Percentiles rank a stretch among this genome's conserved stretches.
These are phyloP conservation scores for Pythium scleroteichum DNA, from an alignment of 352 stramenopile species.

Conservation along the genomic window DNA sequence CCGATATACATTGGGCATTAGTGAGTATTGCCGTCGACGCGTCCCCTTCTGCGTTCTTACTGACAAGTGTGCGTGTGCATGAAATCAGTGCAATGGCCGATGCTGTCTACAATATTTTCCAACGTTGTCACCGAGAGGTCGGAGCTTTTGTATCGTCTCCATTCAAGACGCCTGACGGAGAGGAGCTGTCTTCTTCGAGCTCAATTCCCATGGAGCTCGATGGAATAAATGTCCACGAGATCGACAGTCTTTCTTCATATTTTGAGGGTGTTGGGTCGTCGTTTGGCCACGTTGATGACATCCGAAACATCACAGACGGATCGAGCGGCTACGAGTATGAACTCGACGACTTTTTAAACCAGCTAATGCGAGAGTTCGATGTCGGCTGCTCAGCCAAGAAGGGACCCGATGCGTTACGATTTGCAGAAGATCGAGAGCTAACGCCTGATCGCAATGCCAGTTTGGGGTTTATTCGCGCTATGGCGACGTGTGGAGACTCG, in stretches of 20 bases:
- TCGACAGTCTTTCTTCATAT: slow-evolving; percentile 25
- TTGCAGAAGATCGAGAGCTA: slow-evolving; percentile 39
- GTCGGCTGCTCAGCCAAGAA: slow-evolving; percentile 41
- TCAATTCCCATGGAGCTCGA: slow-evolving; percentile 39
- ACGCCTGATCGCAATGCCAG: slow-evolving; percentile 51
- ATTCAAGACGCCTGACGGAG: slow-evolving; percentile 25
- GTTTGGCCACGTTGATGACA: slow-evolving; percentile 44
- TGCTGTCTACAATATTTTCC: slow-evolving; percentile 63
- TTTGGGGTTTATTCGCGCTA: slow-evolving; percentile 45
- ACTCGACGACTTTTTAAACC: slow-evolving; percentile 53
- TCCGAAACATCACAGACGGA: slow-evolving; percentile 26
- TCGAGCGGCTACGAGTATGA: slow-evolving; percentile 49
- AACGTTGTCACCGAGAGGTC: slow-evolving; percentile 50
- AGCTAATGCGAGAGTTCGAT: slow-evolving; percentile 55
- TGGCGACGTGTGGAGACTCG: slow-evolving; percentile 53
- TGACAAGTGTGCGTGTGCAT: slow-evolving; percentile 1
- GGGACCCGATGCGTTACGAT: slow-evolving; percentile 37
- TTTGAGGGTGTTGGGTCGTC: slow-evolving; percentile 25
- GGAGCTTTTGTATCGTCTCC: slow-evolving; percentile 34
- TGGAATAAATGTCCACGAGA: slow-evolving; percentile 25
- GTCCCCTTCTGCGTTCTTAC: not conserved
- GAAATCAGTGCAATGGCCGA: slow-evolving; percentile 45
- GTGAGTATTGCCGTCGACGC: slow-evolving; percentile 16
- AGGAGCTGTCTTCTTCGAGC: slow-evolving; percentile 15
- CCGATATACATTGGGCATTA: slow-evolving; percentile 45